These are phyloP conservation scores for Fusarium siculi DNA, from an alignment of 2,329 filamentous ascomycete genomes.

Conservation along the genomic window DNA sequence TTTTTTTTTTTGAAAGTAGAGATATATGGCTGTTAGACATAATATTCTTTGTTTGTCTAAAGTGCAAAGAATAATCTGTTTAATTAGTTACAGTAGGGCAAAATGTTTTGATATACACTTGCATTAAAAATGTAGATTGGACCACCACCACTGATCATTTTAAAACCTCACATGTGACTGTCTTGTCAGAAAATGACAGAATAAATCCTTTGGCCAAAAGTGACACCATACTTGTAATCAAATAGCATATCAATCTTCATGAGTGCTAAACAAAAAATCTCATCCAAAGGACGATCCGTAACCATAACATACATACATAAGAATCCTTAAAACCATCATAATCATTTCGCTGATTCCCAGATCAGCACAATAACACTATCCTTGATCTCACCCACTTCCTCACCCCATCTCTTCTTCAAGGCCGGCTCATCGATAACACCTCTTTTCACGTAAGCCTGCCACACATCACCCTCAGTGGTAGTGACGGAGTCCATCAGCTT, in stretches of 20 bases:
- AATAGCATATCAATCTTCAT: neutral
- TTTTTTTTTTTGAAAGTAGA: neutral
- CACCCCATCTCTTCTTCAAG: constrained; percentile 30
- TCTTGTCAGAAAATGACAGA: neutral
- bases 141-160: neutral
- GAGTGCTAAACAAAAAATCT: neutral
- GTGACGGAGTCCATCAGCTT: constrained; percentile 53
- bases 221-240: neutral
- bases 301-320: constrained; percentile 27
- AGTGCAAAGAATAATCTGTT: neutral
- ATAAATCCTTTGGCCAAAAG: neutral
- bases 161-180: neutral
- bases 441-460: constrained; percentile 59
- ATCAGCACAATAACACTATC: constrained; percentile 45
- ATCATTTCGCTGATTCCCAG: constrained; percentile 40
- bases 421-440: constrained; percentile 23
- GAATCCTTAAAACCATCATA: constrained; percentile 25
- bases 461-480: constrained; percentile 52
- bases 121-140: neutral
- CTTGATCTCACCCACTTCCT: constrained; percentile 7
- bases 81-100: neutral
- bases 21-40: fast-evolving
- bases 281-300: constrained; percentile 7
- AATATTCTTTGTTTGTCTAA: neutral
- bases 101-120: neutral